Evolutionary conservation across 768 basidiomycete genomes (phyloP), one percentile per base, ranked within the genome.

Genomic region (Tulasnella sp.): DNA sequence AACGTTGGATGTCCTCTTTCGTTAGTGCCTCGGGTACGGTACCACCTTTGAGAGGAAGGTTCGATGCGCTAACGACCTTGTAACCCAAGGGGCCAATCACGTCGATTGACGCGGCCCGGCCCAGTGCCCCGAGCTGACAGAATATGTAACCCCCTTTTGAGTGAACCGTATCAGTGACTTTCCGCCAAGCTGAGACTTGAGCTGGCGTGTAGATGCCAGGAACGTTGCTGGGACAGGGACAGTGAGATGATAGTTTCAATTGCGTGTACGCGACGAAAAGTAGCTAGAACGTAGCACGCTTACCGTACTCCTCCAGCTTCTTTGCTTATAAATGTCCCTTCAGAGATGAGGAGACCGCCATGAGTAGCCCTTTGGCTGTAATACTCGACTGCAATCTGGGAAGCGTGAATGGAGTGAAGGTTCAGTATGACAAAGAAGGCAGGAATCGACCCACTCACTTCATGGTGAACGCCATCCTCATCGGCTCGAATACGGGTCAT

Each of bases 181-280:
- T 79, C 79, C 87, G 88, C 90, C 90, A 91, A 0, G 82, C 87
- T 0, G 79, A 77, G 40, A 86, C 85, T 78, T 94, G 92, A 31
- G 86, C 88, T 2, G 86, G 81, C n/a, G 81, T 88, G 85, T 87
- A 92, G 74, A 92, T 88, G 0, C 91, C 91, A 1, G 91, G 91
- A 0, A 87, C 85, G 74, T 88, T 82, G 8, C 73, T 74, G 45
- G n/a, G 1, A 76, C 71, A 54, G 82, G 84, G 1, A 89, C n/a
- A n/a, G 89, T 2, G 86, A 64, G 9, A 31, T 12, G 29, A n/a
- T 19, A 31, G 11, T 25, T 2, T 64, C 88, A 0, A 89, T 88
- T 17, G 85, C 79, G 15, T 45, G 54, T 12, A 58, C 31, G 36
- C 80, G 75, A 75, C 74, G 78, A 7, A 79, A 79, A 36, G 15